These are phyloP conservation scores for Eragrostis curvula DNA, from an alignment of 176 grass and related monocot genomes.

Conservation along the genomic window DNA sequence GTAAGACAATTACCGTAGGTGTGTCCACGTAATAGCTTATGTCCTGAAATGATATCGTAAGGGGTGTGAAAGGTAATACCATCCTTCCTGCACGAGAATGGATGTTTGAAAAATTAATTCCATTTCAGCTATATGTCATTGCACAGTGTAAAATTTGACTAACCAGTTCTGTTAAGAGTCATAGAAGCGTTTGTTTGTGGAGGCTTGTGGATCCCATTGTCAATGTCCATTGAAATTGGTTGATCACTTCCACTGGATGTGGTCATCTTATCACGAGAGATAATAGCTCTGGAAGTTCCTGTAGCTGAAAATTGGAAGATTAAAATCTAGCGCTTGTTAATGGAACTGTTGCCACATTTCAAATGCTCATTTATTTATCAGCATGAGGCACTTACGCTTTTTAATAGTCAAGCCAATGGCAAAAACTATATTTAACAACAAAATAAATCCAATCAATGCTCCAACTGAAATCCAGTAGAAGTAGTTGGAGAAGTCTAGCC, in stretches of 20 bases:
- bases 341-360: neutral
- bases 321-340: conserved; percentile 17
- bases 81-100: conserved; percentile 62
- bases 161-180: conserved; percentile 41
- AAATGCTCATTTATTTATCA: neutral
- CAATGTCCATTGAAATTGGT: neutral
- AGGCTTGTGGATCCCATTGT: conserved; percentile 16
- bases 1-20: conserved; percentile 52
- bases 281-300: conserved; percentile 56
- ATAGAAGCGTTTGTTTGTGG: conserved; percentile 9
- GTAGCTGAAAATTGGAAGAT: conserved; percentile 41
- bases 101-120: neutral
- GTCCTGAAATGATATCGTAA: conserved; percentile 72
- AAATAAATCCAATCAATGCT: conserved; percentile 66
- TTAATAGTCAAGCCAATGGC: conserved; percentile 65
- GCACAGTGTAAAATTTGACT: conserved; percentile 13
- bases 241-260: conserved; percentile 33
- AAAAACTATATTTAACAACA: conserved; percentile 75
- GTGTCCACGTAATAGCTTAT: conserved; percentile 86
- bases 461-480: conserved; percentile 85
- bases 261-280: conserved; percentile 55
- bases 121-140: neutral
- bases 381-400: conserved; percentile 44
- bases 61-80: conserved; percentile 80
- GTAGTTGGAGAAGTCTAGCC: conserved; percentile 64